Conservation (phyloP, 2,329 filamentous ascomycete species). For the Hymenoscyphus occultus region DNA sequence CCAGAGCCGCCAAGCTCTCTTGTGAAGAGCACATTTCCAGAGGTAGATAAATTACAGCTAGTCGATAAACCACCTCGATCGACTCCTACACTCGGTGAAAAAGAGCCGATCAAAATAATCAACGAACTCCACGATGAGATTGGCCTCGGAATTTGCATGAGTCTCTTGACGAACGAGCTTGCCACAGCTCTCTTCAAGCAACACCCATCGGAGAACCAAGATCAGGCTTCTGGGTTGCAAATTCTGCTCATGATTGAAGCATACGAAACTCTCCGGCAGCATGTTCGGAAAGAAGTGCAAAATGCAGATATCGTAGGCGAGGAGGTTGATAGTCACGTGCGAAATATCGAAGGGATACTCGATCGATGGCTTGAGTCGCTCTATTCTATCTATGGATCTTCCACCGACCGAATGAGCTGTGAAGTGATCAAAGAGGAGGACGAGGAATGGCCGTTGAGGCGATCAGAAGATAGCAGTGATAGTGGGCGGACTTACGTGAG, state of each 20-base stretch:
- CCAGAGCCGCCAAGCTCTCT: slow-evolving; percentile 17
- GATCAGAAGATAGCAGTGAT: slow-evolving; percentile 9
- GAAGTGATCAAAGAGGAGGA: slow-evolving; percentile 13
- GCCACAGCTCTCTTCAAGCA: slow-evolving; percentile 25
- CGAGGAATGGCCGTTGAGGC: slow-evolving; percentile 24
- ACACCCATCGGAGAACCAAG: slow-evolving; percentile 16
- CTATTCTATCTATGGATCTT: slow-evolving; percentile 31
- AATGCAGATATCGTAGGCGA: slow-evolving; percentile 15
- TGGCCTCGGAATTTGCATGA: slow-evolving; percentile 31
- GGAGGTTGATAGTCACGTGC: slow-evolving; percentile 21
- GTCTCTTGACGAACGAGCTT: slow-evolving; percentile 32
- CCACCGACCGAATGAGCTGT: slow-evolving; percentile 14
- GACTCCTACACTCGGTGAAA: background rate
- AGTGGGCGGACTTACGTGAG: slow-evolving; percentile 6
- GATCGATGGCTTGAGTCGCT: slow-evolving; percentile 33
- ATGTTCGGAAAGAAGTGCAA: slow-evolving; percentile 22
- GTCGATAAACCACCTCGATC: slow-evolving; percentile 1
- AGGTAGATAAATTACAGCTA: slow-evolving; percentile 9
- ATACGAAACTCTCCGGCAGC: slow-evolving; percentile 31
- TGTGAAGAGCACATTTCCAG: slow-evolving; percentile 7
- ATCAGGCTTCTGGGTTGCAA: slow-evolving; percentile 30
- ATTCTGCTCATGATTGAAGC: slow-evolving; percentile 36
- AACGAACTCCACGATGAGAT: slow-evolving; percentile 22
- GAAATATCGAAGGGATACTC: slow-evolving; percentile 24
- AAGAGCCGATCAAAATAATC: background rate